Evolutionary conservation across 2,329 filamentous ascomycete genomes (phyloP).

Genomic region (Botrytis paeoniae): DNA sequence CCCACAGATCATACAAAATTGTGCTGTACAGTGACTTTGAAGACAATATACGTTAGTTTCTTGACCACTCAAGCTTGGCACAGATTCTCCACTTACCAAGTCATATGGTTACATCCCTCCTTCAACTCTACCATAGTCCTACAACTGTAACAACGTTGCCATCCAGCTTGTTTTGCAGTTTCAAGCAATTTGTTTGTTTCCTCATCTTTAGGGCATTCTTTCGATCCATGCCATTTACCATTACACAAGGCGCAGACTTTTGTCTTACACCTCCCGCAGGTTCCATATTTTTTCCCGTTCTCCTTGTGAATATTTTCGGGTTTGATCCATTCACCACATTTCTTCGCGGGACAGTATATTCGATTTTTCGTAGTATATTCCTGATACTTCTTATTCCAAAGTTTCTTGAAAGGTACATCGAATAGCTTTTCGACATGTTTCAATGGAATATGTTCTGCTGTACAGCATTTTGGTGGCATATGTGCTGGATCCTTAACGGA

Average conservation of each 20-base stretch:
- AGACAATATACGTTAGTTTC: constrained; percentile 25
- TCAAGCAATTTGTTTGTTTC: constrained; percentile 62
- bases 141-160: constrained; percentile 75
- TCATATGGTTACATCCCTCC: constrained; percentile 87
- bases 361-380: constrained; percentile 73
- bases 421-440: constrained; percentile 76
- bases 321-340: constrained; percentile 78
- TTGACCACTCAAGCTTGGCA: background rate
- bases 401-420: constrained; percentile 68
- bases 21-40: constrained; percentile 67
- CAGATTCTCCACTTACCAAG: constrained; percentile 59
- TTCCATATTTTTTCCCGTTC: constrained; percentile 61
- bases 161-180: constrained; percentile 64
- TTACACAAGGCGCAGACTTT: constrained; percentile 75
- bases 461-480: constrained; percentile 85
- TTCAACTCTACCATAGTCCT: constrained; percentile 71
- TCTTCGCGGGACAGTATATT: constrained; percentile 70
- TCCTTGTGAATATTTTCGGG: constrained; percentile 64
- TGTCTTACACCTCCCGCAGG: constrained; percentile 67
- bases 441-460: constrained; percentile 66
- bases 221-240: constrained; percentile 66
- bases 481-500: constrained; percentile 74
- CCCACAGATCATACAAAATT: constrained; percentile 87
- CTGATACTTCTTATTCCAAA: constrained; percentile 77
- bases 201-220: constrained; percentile 69